Evolutionary conservation across 257 asterid species (phyloP).

Genomic region (Gynochthodes officinalis): DNA sequence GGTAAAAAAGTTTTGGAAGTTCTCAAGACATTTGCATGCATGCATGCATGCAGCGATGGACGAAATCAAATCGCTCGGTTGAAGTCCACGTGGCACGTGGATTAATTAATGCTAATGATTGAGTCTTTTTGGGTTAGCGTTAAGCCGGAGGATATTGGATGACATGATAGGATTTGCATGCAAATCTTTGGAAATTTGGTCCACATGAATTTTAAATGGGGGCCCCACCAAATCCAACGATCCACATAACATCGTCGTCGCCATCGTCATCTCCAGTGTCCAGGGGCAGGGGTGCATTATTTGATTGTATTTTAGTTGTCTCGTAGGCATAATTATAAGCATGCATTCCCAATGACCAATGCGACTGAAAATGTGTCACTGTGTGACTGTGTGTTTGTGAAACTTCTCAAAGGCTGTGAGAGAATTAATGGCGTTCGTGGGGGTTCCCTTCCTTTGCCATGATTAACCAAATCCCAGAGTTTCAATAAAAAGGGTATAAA

Average conservation of each 20-base stretch:
- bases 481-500: slow-evolving; percentile 20
- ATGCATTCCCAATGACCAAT: slow-evolving; percentile 13
- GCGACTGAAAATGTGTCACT: background rate
- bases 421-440: slow-evolving; percentile 27
- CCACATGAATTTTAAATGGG: background rate
- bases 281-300: background rate
- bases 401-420: slow-evolving; percentile 17
- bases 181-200: slow-evolving; percentile 17
- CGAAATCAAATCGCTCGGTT: background rate
- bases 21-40: slow-evolving; percentile 30
- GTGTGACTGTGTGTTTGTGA: background rate
- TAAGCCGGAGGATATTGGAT: background rate
- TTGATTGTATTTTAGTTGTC: slow-evolving; percentile 11
- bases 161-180: slow-evolving; percentile 9
- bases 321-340: slow-evolving; percentile 2
- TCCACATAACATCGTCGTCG: slow-evolving; percentile 12
- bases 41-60: slow-evolving; percentile 22
- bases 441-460: slow-evolving; percentile 18
- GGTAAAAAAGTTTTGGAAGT: slow-evolving; percentile 12
- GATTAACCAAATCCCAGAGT: slow-evolving; percentile 37
- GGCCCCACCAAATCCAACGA: slow-evolving; percentile 32
- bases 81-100: slow-evolving; percentile 24
- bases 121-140: slow-evolving; percentile 19
- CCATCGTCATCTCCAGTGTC: background rate
- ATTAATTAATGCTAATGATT: slow-evolving; percentile 36